A percentile compares a stretch with the other conserved stretches of the same genome.
Conservation (phyloP, 2,329 filamentous ascomycete genomes). For the Coniella lustricola region DNA sequence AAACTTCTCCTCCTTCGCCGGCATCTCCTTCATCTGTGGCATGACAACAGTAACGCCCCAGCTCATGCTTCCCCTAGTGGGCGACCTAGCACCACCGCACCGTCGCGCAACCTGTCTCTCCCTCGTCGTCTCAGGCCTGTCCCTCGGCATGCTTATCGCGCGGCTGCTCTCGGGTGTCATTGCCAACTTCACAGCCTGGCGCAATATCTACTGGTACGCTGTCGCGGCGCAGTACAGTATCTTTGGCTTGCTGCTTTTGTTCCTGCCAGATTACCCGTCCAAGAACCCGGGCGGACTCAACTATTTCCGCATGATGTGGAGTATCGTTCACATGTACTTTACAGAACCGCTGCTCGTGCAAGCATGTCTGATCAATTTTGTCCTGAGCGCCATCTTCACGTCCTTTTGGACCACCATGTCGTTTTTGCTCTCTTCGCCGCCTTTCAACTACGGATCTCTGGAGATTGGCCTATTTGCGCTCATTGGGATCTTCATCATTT, state of each 20-base stretch:
- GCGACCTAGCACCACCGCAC: constrained; percentile 65
- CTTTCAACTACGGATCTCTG: constrained; percentile 61
- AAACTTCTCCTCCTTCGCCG: constrained; percentile 57
- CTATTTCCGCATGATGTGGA: constrained; percentile 59
- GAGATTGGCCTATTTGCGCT: constrained; percentile 73
- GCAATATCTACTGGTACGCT: constrained; percentile 71
- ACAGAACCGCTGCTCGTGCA: constrained; percentile 64
- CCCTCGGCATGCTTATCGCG: constrained; percentile 69
- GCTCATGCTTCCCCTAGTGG: constrained; percentile 72
- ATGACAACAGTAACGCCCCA: constrained; percentile 75
- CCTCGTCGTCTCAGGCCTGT: constrained; percentile 67
- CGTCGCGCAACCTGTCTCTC: constrained; percentile 63
- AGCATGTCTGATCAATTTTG: constrained; percentile 59
- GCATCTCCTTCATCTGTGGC: constrained; percentile 66
- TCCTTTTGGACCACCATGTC: constrained; percentile 62
- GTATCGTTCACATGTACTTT: constrained; percentile 56
- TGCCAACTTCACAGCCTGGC: constrained; percentile 67
- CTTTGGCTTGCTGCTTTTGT: constrained; percentile 57
- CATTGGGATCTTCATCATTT: constrained; percentile 65
- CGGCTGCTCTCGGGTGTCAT: constrained; percentile 70
- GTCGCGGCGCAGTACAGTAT: constrained; percentile 65
- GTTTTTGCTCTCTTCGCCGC: constrained; percentile 64
- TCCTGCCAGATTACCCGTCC: constrained; percentile 74
- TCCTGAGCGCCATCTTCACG: constrained; percentile 45
- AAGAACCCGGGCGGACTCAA: constrained; percentile 60